Evolutionary conservation across 1,284 basidiomycete genomes (phyloP).

Genomic region (Wallemia mellicola): DNA sequence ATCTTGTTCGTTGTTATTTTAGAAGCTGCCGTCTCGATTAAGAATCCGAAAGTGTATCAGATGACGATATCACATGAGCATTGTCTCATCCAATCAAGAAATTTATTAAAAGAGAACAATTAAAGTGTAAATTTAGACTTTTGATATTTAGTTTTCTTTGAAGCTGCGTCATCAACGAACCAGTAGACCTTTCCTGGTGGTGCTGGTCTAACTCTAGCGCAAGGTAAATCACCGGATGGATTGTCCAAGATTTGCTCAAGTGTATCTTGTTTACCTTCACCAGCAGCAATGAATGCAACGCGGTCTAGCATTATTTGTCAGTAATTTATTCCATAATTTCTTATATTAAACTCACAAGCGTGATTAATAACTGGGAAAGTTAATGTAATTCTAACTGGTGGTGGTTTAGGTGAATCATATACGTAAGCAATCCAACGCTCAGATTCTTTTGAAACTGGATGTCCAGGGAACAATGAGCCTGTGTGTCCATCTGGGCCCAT

Average conservation of each 20-base stretch:
- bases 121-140: slow-evolving; percentile 10
- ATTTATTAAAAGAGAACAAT: not conserved
- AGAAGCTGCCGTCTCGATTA: not conserved
- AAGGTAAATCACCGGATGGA: slow-evolving; percentile 50
- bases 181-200: slow-evolving; percentile 61
- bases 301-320: no score
- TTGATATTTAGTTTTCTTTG: slow-evolving; percentile 28
- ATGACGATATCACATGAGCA: not conserved
- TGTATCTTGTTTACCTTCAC: slow-evolving; percentile 52
- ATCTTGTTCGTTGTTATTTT: not conserved
- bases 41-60: not conserved
- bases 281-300: slow-evolving; percentile 61
- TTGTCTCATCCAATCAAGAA: not conserved
- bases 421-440: slow-evolving; percentile 85
- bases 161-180: slow-evolving; percentile 63
- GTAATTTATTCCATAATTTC: no score
- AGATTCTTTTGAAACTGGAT: slow-evolving; percentile 49
- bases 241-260: slow-evolving; percentile 45
- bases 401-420: slow-evolving; percentile 78
- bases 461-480: slow-evolving; percentile 76
- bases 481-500: slow-evolving; percentile 92
- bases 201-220: slow-evolving; percentile 47
- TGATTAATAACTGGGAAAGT: slow-evolving; percentile 68
- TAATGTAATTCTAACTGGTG: slow-evolving; percentile 61
- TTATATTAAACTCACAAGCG: slow-evolving; percentile 20